These are phyloP conservation scores for Emmonsia crescens DNA, from an alignment of 2,329 filamentous ascomycete species.

Conservation along the genomic window DNA sequence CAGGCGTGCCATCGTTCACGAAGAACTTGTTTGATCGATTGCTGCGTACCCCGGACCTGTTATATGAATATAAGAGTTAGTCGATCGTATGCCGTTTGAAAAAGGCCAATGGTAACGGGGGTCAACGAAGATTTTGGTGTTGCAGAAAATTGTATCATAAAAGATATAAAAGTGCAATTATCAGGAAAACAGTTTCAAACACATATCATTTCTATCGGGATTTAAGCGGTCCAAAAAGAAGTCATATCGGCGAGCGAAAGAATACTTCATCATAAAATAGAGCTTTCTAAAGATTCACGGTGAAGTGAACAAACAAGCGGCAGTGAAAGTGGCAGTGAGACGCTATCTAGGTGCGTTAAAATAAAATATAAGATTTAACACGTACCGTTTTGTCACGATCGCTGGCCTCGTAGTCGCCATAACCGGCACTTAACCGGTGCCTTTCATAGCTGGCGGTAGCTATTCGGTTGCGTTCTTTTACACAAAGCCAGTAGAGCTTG, in stretches of 20 bases:
- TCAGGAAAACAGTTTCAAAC: constrained; percentile 15
- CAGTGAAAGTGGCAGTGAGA: no score
- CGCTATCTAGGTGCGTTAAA: no score
- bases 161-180: not conserved
- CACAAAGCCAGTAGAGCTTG: constrained; percentile 85
- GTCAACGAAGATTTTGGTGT: not conserved
- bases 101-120: not conserved
- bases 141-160: constrained; percentile 3
- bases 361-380: no score
- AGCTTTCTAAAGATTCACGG: not conserved
- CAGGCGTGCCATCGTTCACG: constrained; percentile 85
- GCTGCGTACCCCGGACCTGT: constrained; percentile 68
- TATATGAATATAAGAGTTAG: constrained; percentile 3
- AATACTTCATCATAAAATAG: constrained; percentile 16
- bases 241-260: constrained; percentile 26
- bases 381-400: constrained; percentile 57
- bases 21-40: constrained; percentile 69
- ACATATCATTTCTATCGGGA: constrained; percentile 16
- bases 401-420: constrained; percentile 58
- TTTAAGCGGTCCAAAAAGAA: constrained; percentile 19
- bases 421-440: constrained; percentile 55
- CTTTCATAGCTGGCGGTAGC: constrained; percentile 66
- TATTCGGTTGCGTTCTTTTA: constrained; percentile 81
- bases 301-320: not conserved
- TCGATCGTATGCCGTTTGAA: not conserved